Evolutionary conservation across 1,284 basidiomycete species (phyloP).

Genomic region (Trichosporon coremiiforme): DNA sequence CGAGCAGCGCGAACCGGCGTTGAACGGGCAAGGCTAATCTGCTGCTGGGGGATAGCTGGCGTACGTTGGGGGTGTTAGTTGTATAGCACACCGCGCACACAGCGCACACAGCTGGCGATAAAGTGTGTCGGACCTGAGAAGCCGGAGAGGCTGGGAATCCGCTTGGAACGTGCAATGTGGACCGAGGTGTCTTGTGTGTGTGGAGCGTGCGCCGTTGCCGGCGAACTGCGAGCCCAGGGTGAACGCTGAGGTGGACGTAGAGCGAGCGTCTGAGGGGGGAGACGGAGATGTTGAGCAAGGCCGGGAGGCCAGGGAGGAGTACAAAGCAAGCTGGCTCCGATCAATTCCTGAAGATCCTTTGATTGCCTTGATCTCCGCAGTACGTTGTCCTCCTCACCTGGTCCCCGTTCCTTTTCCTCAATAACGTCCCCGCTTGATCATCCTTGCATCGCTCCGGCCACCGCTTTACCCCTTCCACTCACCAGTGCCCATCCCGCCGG

Average conservation of each 20-base stretch:
- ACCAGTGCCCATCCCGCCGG: neutral
- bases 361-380: slow-evolving; percentile 2
- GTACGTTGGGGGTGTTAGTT: too few relatives aligned
- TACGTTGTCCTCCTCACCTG: neutral
- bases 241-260: neutral
- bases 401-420: neutral
- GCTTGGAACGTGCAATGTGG: neutral
- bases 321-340: neutral
- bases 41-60: too few relatives aligned
- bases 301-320: neutral
- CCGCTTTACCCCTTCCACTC: neutral
- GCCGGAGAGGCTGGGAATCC: neutral
- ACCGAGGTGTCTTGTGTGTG: neutral
- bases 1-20: neutral
- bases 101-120: neutral
- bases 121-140: neutral
- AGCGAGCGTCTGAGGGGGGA: neutral
- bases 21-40: too few relatives aligned
- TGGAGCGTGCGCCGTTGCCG: too few relatives aligned
- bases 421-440: neutral
- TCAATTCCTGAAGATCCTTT: slow-evolving; percentile 2
- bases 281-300: neutral
- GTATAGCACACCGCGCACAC: too few relatives aligned
- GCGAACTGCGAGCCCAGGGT: too few relatives aligned
- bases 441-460: neutral